Base-by-base conservation (phyloP, 2,329 filamentous ascomycete species). In the Monilinia polystroma region DNA sequence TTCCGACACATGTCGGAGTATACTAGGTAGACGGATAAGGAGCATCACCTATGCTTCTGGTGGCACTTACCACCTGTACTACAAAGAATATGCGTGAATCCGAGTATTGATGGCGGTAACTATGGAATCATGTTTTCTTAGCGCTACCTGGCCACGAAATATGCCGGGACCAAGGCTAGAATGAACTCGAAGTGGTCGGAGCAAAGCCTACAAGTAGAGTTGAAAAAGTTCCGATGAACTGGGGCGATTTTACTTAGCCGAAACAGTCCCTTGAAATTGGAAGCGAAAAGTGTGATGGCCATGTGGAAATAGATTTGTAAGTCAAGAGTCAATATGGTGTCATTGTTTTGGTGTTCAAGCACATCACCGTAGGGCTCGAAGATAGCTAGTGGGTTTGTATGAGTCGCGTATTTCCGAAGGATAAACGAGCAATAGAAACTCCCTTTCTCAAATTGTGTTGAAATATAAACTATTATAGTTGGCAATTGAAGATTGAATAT, bases 191-290 rank as follows among this genome's bases (percentile, higher is more conserved):
- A 16, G 29, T 10, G 14, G 10, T 20, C 20, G 14, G 57, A 60
- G 29, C 45, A 20, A 59, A 47, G n/a, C 43, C 1, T 7, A 49
- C 43, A 26, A 26, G n/a, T 11, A 26, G 10, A 52, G 14, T 26
- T 52, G 23, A 18, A 35, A 11, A 60, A 51, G 11, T 38, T 38
- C 57, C 57, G 57, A 60, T 51, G 57, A 51, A 60, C 20, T 60
- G n/a, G 45, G n/a, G 38, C 45, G 7, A 38, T 20, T 14, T 4
- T 38, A 32, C 20, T 20, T 45, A 51, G 29, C 45, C 38, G 57
- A 38, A 60, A 60, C 20, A 49, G 57, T 38, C 18, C 12, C 12
- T 14, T n/a, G 16, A 4, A 2, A 26, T 51, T 29, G 29, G 32
- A 1, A 26, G 10, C 6, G 8, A n/a, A 58, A 47, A 58, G 10